Evolutionary conservation across 1,284 basidiomycete species (phyloP), one percentile per base, ranked within the genome.

Genomic region (Salmacisia buchloeana): DNA sequence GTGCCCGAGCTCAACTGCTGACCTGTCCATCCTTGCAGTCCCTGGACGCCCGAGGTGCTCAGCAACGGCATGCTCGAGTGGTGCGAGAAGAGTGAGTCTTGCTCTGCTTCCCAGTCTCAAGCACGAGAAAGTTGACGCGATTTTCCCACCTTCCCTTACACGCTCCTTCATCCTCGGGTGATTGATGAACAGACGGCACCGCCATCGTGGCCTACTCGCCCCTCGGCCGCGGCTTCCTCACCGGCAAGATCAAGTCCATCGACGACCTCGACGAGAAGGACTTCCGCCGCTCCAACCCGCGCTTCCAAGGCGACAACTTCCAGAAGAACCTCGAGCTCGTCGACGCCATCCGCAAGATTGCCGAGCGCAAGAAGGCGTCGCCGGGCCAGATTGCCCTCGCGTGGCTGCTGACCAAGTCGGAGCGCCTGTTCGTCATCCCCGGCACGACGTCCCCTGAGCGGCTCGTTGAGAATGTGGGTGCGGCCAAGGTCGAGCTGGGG

Each of bases 1-100:
- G n/a, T n/a, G n/a, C n/a, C n/a, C n/a, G n/a, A n/a, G n/a, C n/a
- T n/a, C n/a, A n/a, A n/a, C n/a, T n/a, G n/a, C n/a, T n/a, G n/a
- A n/a, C n/a, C n/a, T n/a, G n/a, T n/a, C n/a, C n/a, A n/a, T n/a
- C 23, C 25, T 27, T 49, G 9, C 21, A 58, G 56, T 39, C 86
- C 72, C 15, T 75, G 72, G 74, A 76, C 75, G 1, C 75, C 75
- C 7, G 67, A 77, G 18, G 60, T 63, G 12, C 45, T 74, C 12
- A 60, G 62, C 58, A 71, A 75, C 49, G 69, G 70, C 2, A 70
- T 77, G 54, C 59, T 73, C 13, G 69, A 67, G 13, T 72, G 69
- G 65, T 73, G 71, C 46, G 41, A 57, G 13, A 58, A 66, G 25
- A 72, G 49, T 54, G 49, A 54, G 49, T 31, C 27, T 31, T n/a